These are phyloP conservation scores for Aspergillus heteromorphus DNA, from an alignment of 495 filamentous ascomycete genomes.

Conservation along the genomic window DNA sequence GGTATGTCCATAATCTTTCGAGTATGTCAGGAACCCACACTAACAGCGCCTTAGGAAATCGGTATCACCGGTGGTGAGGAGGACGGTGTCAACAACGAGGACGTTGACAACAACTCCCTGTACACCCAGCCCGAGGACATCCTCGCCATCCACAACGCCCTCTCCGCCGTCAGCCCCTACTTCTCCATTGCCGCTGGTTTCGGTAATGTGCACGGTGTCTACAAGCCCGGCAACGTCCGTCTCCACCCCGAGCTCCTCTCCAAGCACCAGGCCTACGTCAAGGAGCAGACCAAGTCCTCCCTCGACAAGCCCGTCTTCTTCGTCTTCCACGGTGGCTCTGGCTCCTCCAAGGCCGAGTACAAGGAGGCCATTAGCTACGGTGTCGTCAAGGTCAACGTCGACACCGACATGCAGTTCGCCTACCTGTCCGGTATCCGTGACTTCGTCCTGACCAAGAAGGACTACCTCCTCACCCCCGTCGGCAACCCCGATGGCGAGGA, in stretches of 20 bases:
- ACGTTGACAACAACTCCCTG: constrained; percentile 89
- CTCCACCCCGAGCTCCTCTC: constrained; percentile 88
- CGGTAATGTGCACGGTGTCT: constrained; percentile 98
- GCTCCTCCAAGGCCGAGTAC: constrained; percentile 84
- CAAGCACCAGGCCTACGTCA: constrained; percentile 90
- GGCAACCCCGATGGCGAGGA: constrained; percentile 93
- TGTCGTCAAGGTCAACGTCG: constrained; percentile 94
- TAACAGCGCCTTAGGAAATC: constrained; percentile 55
- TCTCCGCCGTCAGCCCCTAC: constrained; percentile 77
- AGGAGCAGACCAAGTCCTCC: constrained; percentile 59
- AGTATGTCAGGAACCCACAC: not conserved
- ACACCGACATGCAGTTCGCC: constrained; percentile 67
- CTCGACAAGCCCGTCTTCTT: constrained; percentile 94
- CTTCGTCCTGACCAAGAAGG: constrained; percentile 90
- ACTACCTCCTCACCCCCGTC: constrained; percentile 78
- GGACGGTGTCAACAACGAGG: constrained; percentile 68
- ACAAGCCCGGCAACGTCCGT: constrained; percentile 96
- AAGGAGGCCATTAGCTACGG: constrained; percentile 80
- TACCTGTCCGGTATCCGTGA: constrained; percentile 90
- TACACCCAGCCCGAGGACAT: constrained; percentile 99
- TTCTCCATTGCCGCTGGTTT: constrained; percentile 98
- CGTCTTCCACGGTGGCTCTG: constrained; percentile 98
- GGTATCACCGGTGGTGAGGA: constrained; percentile 95
- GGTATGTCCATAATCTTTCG: constrained; percentile 45
- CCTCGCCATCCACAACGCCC: constrained; percentile 76